Conservation (phyloP, 1,139 yeast genomes). For the Debaryomyces singareniensis region DNA sequence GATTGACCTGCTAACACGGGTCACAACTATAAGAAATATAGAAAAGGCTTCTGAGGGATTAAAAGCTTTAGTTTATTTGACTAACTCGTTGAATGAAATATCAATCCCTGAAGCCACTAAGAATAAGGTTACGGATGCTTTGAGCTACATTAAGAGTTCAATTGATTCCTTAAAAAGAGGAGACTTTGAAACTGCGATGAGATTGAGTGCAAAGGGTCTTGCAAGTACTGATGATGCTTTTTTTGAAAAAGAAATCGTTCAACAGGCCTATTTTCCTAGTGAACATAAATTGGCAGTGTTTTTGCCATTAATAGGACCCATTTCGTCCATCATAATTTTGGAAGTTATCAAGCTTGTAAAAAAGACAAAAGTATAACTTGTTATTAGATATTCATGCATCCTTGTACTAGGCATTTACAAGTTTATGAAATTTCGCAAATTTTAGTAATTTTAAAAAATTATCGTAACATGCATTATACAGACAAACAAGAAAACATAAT, state of each 20-base stretch:
- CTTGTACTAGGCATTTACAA: too few relatives aligned
- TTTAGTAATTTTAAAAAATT: too few relatives aligned
- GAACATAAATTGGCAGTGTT: constrained; percentile 94
- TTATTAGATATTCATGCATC: too few relatives aligned
- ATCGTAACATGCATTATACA: too few relatives aligned
- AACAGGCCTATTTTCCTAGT: constrained; percentile 89
- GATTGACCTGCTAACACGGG: constrained; percentile 61
- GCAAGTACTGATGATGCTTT: constrained; percentile 68
- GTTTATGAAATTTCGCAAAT: too few relatives aligned
- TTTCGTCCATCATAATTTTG: constrained; percentile 59
- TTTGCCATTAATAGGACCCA: constrained; percentile 82
- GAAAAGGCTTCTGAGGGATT: constrained; percentile 48
- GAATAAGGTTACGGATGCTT: constrained; percentile 36
- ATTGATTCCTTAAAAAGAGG: constrained; percentile 19
- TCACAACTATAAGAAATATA: constrained; percentile 50
- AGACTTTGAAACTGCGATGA: constrained; percentile 42
- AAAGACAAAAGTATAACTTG: too few relatives aligned
- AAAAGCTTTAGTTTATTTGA: constrained; percentile 62
- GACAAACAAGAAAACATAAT: too few relatives aligned
- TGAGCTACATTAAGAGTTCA: constrained; percentile 28
- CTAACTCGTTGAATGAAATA: constrained; percentile 65
- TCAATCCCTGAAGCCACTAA: constrained; percentile 72
- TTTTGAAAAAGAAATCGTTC: constrained; percentile 91
- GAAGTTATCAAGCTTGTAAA: constrained; percentile 39
- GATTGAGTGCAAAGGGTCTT: constrained; percentile 50